A percentile compares a stretch with the other conserved stretches of the same genome.
Evolutionary conservation across 495 filamentous ascomycete genomes (phyloP).

Genomic region (Penicillium flavigenum): DNA sequence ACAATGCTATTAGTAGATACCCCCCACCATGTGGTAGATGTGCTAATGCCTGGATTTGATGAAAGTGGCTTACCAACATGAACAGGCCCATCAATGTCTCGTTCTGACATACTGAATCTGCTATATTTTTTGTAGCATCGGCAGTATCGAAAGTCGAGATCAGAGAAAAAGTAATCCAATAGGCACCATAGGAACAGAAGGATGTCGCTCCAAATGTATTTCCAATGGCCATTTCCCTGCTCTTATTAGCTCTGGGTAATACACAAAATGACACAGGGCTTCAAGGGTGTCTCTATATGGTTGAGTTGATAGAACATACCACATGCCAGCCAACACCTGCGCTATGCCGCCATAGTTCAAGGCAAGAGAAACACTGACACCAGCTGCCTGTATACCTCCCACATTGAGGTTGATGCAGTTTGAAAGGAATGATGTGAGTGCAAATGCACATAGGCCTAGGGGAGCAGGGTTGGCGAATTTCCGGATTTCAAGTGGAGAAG

Average conservation of each 20-base stretch:
- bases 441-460: slow-evolving; percentile 75
- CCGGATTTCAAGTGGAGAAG: slow-evolving; percentile 51
- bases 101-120: slow-evolving; percentile 46
- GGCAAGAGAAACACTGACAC: slow-evolving; percentile 62
- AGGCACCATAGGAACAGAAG: slow-evolving; percentile 85
- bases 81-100: slow-evolving; percentile 66
- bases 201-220: slow-evolving; percentile 95
- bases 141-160: slow-evolving; percentile 70
- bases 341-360: slow-evolving; percentile 75
- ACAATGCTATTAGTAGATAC: not conserved
- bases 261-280: too few relatives aligned
- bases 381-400: slow-evolving; percentile 51
- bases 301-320: slow-evolving; percentile 55
- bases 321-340: slow-evolving; percentile 87
- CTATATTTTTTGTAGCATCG: slow-evolving; percentile 45
- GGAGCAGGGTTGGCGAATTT: slow-evolving; percentile 79
- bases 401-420: slow-evolving; percentile 69
- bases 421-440: slow-evolving; percentile 81
- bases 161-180: slow-evolving; percentile 84
- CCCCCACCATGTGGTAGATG: not conserved
- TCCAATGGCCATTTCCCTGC: slow-evolving; percentile 86
- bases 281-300: not conserved
- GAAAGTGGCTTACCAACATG: slow-evolving; percentile 54
- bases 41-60: not conserved
- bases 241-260: not conserved